Conservation (phyloP, 345 rosid species). For the Microthlaspi erraticum region DNA sequence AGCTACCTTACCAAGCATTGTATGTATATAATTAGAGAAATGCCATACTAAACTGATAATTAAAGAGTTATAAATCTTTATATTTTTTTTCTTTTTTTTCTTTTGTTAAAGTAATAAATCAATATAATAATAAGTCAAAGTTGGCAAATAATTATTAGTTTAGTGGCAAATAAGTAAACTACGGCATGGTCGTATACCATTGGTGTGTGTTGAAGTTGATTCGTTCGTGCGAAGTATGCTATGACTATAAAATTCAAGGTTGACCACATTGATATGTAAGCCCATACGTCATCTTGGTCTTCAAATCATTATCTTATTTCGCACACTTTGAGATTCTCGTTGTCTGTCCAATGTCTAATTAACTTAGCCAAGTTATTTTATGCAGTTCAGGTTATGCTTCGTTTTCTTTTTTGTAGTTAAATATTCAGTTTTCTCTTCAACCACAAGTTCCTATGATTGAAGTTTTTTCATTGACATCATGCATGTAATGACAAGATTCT, state of each 20-base stretch:
- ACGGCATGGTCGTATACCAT: conserved; percentile 10
- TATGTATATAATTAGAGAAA: background rate
- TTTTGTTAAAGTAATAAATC: background rate
- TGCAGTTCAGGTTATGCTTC: conserved; percentile 31
- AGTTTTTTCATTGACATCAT: conserved; percentile 13
- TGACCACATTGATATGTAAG: conserved; percentile 38
- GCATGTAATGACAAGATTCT: conserved; percentile 32
- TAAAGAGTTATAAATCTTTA: background rate
- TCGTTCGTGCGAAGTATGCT: conserved; percentile 38
- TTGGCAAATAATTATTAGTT: background rate
- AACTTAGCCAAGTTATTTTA: background rate
- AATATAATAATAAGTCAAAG: conserved; percentile 29
- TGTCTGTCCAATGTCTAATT: conserved; percentile 27
- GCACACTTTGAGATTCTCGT: conserved; percentile 24
- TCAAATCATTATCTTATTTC: conserved; percentile 20
- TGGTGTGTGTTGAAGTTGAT: conserved; percentile 35
- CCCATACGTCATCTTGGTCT: conserved; percentile 43
- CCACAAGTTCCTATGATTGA: conserved; percentile 27
- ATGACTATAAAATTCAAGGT: conserved; percentile 32
- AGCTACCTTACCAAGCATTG: background rate
- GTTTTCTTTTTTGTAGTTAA: background rate
- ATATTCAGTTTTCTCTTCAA: background rate
- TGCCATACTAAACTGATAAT: background rate
- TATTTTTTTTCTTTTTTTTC: too few relatives aligned
- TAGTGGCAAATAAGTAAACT: conserved; percentile 3